Conservation (phyloP, 352 stramenopile genomes). For the Phytopythium mirpurense region DNA sequence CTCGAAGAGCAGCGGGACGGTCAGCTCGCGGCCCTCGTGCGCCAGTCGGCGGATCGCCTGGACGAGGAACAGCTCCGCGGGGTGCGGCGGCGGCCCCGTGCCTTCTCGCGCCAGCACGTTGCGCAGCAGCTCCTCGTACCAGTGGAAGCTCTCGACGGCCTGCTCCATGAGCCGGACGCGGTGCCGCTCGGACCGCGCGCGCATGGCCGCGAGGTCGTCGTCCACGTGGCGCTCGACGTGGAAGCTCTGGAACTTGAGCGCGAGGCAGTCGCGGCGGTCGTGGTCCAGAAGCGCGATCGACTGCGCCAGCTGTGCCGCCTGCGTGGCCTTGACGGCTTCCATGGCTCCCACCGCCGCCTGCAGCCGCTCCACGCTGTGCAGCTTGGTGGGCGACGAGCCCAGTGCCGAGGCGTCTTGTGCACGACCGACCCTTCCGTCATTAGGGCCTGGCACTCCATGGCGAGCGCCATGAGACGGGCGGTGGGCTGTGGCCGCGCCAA, state of each 20-base stretch:
- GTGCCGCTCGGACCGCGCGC: conserved; percentile 32
- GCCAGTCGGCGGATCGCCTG: conserved; percentile 39
- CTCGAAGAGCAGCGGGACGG: conserved; percentile 29
- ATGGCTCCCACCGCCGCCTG: conserved; percentile 43
- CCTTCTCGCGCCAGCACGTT: conserved; percentile 36
- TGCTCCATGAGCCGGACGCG: conserved; percentile 22
- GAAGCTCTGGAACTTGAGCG: conserved; percentile 45
- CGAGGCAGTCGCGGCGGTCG: conserved; percentile 48
- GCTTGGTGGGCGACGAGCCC: background rate
- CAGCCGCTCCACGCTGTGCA: conserved; percentile 52
- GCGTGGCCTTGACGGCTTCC: conserved; percentile 33
- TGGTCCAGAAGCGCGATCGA: conserved; percentile 39
- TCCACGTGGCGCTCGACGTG: conserved; percentile 24
- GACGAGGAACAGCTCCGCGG: conserved; percentile 50
- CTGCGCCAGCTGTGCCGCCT: conserved; percentile 30
- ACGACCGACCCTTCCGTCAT: background rate
- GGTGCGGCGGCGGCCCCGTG: conserved; percentile 16
- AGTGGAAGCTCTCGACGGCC: conserved; percentile 26
- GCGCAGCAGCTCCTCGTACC: conserved; percentile 51
- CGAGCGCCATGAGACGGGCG: conserved; percentile 7
- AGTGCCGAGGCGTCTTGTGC: background rate
- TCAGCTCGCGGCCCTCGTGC: conserved; percentile 41
- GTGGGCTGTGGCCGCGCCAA: background rate
- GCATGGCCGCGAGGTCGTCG: conserved; percentile 46
- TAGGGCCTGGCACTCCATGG: background rate